A percentile compares a stretch with the other conserved stretches of the same genome.
These are phyloP conservation scores for Juglanconis sp. DNA, from an alignment of 2,329 filamentous ascomycete species.

Conservation along the genomic window DNA sequence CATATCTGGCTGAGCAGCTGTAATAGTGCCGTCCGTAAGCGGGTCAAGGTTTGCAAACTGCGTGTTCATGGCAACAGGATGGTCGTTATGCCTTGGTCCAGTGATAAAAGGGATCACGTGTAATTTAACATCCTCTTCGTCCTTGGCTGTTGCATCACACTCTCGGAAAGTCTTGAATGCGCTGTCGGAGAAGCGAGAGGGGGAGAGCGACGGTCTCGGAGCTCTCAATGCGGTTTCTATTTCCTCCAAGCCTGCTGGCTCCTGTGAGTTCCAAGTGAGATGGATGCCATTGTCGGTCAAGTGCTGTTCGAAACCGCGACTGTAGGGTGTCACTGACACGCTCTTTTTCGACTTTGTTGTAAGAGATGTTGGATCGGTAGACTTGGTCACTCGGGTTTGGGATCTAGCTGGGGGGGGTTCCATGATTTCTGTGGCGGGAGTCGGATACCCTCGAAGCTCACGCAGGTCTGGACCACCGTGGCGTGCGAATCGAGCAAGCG, in stretches of 20 bases:
- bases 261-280: constrained; percentile 23
- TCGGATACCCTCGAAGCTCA: constrained; percentile 20
- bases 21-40: background rate
- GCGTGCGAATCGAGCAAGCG: constrained; percentile 22
- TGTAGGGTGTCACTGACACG: constrained; percentile 26
- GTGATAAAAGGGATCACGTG: constrained; percentile 31
- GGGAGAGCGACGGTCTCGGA: constrained; percentile 32
- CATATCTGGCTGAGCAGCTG: background rate
- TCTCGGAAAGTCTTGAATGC: constrained; percentile 28
- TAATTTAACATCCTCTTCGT: constrained; percentile 7
- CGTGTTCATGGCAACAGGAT: constrained; percentile 25
- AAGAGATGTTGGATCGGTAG: constrained; percentile 19
- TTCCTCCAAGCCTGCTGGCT: constrained; percentile 30
- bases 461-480: constrained; percentile 24
- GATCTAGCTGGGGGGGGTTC: background rate
- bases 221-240: constrained; percentile 25
- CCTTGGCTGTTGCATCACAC: constrained; percentile 24
- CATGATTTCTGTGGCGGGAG: background rate
- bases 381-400: constrained; percentile 16
- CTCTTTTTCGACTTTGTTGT: background rate
- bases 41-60: constrained; percentile 25
- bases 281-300: constrained; percentile 34
- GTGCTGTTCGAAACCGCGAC: constrained; percentile 33
- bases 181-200: constrained; percentile 29
- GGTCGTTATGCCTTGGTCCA: constrained; percentile 23